phyloP scores from a whole-genome alignment of 2,329 filamentous ascomycete species.

The Arachnopeziza araneosa region DNA sequence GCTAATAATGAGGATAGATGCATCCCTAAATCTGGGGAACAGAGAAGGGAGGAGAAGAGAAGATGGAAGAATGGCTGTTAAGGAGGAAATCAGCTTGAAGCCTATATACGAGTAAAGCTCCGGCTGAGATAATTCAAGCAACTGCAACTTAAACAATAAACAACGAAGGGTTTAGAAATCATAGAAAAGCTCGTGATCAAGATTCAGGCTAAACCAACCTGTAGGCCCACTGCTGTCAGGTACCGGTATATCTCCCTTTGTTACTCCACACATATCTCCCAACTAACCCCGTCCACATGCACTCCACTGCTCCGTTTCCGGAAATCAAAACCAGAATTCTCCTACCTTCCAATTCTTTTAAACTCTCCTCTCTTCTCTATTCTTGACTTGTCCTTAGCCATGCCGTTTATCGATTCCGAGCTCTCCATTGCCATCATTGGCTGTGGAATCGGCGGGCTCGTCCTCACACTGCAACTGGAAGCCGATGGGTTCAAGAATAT shows the following conservation, averaged over 20 bases:
- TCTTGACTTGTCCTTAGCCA: not conserved
- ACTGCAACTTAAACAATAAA: no score
- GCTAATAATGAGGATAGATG: no score
- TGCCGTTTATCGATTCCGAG: slow-evolving; percentile 1
- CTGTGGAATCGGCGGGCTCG: slow-evolving; percentile 30
- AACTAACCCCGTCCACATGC: not conserved
- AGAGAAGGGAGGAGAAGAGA: no score
- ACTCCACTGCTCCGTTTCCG: not conserved
- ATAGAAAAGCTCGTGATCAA: not conserved
- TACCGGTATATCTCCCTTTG: not conserved
- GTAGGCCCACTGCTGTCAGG: not conserved
- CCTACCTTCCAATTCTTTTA: not conserved
- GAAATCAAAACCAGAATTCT: not conserved
- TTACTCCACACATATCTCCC: not conserved
- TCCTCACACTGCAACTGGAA: slow-evolving; percentile 24
- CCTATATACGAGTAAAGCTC: no score
- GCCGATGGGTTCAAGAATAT: slow-evolving; percentile 35
- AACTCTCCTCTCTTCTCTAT: not conserved
- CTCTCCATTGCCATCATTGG: slow-evolving; percentile 27
- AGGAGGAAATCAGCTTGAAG: no score
- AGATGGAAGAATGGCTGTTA: no score
- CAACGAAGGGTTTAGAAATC: not conserved
- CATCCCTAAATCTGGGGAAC: no score
- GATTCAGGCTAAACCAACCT: not conserved
- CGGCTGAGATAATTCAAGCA: no score